Conservation (phyloP, 2,329 filamentous ascomycete genomes). For the Neurospora crassa region DNA sequence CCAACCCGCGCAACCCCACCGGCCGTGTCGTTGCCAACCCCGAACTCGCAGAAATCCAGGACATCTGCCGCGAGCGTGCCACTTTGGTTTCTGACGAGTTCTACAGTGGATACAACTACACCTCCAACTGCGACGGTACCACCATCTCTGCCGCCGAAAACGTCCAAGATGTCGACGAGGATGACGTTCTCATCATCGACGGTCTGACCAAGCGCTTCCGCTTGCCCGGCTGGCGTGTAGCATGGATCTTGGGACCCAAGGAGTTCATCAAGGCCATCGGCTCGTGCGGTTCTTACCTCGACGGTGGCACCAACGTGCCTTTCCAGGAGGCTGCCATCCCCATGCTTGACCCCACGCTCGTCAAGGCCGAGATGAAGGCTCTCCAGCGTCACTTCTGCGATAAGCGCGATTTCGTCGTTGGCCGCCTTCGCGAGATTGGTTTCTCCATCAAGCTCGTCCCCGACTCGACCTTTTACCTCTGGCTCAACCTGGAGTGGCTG, state of each 20-base stretch:
- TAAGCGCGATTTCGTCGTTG: slow-evolving; percentile 87
- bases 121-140: slow-evolving; percentile 77
- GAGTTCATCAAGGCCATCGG: slow-evolving; percentile 92
- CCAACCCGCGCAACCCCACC: slow-evolving; percentile 91
- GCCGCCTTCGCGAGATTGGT: slow-evolving; percentile 72
- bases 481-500: slow-evolving; percentile 55
- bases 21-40: slow-evolving; percentile 79
- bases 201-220: slow-evolving; percentile 95
- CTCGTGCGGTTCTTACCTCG: slow-evolving; percentile 86
- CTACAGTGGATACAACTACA: slow-evolving; percentile 95
- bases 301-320: slow-evolving; percentile 87
- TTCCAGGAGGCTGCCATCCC: slow-evolving; percentile 90
- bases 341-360: slow-evolving; percentile 82
- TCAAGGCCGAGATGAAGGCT: slow-evolving; percentile 77
- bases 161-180: slow-evolving; percentile 78
- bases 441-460: slow-evolving; percentile 79
- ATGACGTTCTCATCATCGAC: slow-evolving; percentile 90
- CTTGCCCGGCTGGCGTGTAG: slow-evolving; percentile 90
- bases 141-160: slow-evolving; percentile 88
- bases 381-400: slow-evolving; percentile 81
- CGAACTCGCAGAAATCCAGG: slow-evolving; percentile 82
- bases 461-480: slow-evolving; percentile 92
- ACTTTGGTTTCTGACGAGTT: slow-evolving; percentile 96
- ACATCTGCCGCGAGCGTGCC: slow-evolving; percentile 81
- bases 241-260: slow-evolving; percentile 93